Base-by-base conservation (phyloP, 495 filamentous ascomycete species). In the Haplographium delicatum region DNA sequence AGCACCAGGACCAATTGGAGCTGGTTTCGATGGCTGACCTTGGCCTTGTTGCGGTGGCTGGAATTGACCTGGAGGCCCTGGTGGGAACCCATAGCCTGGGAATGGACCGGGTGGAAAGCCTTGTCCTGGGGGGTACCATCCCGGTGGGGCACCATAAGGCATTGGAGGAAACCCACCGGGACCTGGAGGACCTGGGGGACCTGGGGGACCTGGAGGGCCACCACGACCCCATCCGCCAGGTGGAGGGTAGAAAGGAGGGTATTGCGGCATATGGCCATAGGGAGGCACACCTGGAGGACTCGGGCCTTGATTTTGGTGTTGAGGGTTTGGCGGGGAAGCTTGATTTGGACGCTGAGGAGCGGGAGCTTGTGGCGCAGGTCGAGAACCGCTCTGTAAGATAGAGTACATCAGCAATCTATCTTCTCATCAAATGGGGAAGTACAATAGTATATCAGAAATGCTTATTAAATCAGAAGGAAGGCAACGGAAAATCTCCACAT, bases 401-500 rank as follows among this genome's bases (percentile, higher is more conserved):
- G 23, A 33, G 30, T 18, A 37, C 18, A 53, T 57, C 26, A 58
- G 55, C 54, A 27, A 53, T 40, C 18, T 42, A 16, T 42, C 16
- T 53, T 52, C 0, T 23, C 6, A 31, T 4, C 8, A 28, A 25
- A 10, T 16, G 26, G 23, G 2, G 20, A 50, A 9, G 43, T 48
- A 26, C 25, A 27, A 22, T 39, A 52, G n/a, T 30, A 33, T 66
- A 45, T 28, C 47, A n/a, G n/a, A n/a, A n/a, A n/a, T n/a, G 44
- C 30, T 54, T 51, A 11, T 44, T 16, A 46, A 54, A 73, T 89
- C 90, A 96, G 90, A 94, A 95, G 90, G 91, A 96, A 95, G 90
- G 90, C 91, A 96, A 95, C 90, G 91, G 89, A 94, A n/a, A 85
- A 87, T 84, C 70, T 95, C 89, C 80, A 91, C 89, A 95, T 67